Evolutionary conservation across 2,329 filamentous ascomycete species (phyloP), one percentile per base, ranked within the genome.

Genomic region (Alternaria panax): DNA sequence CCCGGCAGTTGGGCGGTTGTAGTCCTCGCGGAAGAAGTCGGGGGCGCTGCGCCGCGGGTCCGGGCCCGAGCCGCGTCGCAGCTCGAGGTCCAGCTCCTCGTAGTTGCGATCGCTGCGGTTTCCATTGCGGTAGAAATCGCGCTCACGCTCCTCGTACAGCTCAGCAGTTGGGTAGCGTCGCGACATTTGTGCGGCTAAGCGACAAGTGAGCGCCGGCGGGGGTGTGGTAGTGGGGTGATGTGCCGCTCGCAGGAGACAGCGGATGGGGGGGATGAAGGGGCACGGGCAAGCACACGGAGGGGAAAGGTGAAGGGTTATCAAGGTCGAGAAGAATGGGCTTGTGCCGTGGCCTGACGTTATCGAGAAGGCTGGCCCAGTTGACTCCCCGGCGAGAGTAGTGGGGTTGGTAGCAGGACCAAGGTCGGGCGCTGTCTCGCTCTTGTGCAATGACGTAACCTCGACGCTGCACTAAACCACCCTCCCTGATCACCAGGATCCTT

Each of bases 81-180:
- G 76, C 64, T 85, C 83, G 42, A 83, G 60, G 57, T 86, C 83
- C 43, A 83, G 74, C 50, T 84, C 83, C 28, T 83, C 81, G 64
- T 83, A 83, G 67, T 81, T 80, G 68, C 78, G 79, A 14, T 73
- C 68, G 65, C 68, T 75, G 68, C 76, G 77, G 62, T 71, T 70
- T 62, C 75, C 73, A 59, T 75, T 79, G 66, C 79, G 77, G 62
- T 82, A 82, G 64, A 83, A 81, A 64, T 84, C 83, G 62, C 82
- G 77, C 67, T 83, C 79, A 54, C 80, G 79, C 68, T 83, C 81
- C 51, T 82, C 81, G 67, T 82, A 83, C 66, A 80, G 74, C 68
- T 83, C 80, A 57, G 81, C 78, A 32, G 79, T 78, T 32, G 78
- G 79, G 65, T 82, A 82, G 71, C 78, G 75, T 57, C 81, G 80